Conservation (phyloP, 75 land plant genomes). For the Picea sitchensis region DNA sequence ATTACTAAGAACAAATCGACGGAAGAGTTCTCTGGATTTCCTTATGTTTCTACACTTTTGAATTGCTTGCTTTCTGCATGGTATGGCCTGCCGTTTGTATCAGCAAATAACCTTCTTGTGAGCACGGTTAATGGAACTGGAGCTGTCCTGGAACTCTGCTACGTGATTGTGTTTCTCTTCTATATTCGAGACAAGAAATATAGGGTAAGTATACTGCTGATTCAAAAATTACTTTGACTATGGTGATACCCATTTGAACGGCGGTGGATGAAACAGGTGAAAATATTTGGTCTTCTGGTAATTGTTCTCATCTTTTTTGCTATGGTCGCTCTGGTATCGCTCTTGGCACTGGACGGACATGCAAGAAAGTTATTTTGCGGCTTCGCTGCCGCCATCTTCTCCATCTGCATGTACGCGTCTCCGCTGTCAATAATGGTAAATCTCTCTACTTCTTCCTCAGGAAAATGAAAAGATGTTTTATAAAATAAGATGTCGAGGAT, state of each 20-base stretch:
- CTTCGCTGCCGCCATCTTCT: constrained; percentile 58
- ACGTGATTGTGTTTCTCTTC: constrained; percentile 54
- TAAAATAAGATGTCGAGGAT: too few species aligned
- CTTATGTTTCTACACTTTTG: constrained; percentile 58
- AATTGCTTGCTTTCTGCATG: constrained; percentile 60
- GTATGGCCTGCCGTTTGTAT: constrained; percentile 83
- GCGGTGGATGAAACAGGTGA: not conserved
- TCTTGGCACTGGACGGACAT: constrained; percentile 53
- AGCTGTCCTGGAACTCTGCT: constrained; percentile 49
- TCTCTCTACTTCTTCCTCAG: not conserved
- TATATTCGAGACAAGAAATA: constrained; percentile 40
- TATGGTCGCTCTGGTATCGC: constrained; percentile 36
- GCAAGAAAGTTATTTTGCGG: constrained; percentile 57
- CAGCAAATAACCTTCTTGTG: constrained; percentile 67
- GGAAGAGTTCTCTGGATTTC: constrained; percentile 64
- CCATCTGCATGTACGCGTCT: constrained; percentile 93
- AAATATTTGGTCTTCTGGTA: constrained; percentile 31
- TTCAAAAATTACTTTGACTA: not conserved
- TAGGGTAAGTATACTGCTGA: constrained; percentile 3
- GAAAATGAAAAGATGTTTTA: too few species aligned
- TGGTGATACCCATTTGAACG: not conserved
- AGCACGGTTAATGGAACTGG: constrained; percentile 75
- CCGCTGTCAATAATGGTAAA: constrained; percentile 79
- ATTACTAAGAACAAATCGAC: constrained; percentile 45
- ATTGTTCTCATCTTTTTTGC: constrained; percentile 35